Conservation (phyloP, 2,329 filamentous ascomycete genomes). For the Aspergillus tanneri region DNA sequence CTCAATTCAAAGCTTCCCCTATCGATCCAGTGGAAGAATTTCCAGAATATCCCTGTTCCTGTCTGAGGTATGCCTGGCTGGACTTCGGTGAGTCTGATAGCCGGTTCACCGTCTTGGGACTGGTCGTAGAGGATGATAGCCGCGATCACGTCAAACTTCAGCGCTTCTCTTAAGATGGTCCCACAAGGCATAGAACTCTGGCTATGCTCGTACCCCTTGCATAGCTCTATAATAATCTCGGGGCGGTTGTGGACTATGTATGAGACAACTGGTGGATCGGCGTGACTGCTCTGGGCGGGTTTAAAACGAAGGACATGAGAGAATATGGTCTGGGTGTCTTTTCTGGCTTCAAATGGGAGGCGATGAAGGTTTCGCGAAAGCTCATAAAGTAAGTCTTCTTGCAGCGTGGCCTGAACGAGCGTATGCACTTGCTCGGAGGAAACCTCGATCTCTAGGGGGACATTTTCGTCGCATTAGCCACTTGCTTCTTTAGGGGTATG, state of each 20-base stretch:
- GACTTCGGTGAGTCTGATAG: slow-evolving; percentile 74
- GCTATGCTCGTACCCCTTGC: slow-evolving; percentile 82
- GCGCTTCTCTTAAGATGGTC: slow-evolving; percentile 81
- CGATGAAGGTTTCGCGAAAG: slow-evolving; percentile 79
- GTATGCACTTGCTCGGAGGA: slow-evolving; percentile 85
- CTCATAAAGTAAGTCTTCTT: slow-evolving; percentile 83
- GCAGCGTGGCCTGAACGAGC: slow-evolving; percentile 78
- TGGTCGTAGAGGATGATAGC: slow-evolving; percentile 93
- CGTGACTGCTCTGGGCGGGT: slow-evolving; percentile 62
- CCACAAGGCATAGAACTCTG: slow-evolving; percentile 91
- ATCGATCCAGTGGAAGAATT: slow-evolving; percentile 96
- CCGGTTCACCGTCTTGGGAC: slow-evolving; percentile 68
- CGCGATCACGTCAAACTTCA: slow-evolving; percentile 87
- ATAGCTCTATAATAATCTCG: slow-evolving; percentile 83
- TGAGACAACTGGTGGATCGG: slow-evolving; percentile 80
- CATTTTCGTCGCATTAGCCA: slow-evolving; percentile 14
- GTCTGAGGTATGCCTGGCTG: slow-evolving; percentile 72
- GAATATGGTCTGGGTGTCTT: slow-evolving; percentile 93
- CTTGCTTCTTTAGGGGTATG: too few species aligned
- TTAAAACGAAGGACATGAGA: slow-evolving; percentile 92
- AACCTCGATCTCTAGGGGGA: slow-evolving; percentile 70
- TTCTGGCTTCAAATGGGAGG: slow-evolving; percentile 91
- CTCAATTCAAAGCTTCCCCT: slow-evolving; percentile 94
- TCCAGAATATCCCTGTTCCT: slow-evolving; percentile 89
- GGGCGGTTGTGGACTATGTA: slow-evolving; percentile 85